Evolutionary conservation across 108 stramenopile genomes (phyloP), one percentile per base, ranked within the genome.

Genomic region (Mediolabrus comicus): DNA sequence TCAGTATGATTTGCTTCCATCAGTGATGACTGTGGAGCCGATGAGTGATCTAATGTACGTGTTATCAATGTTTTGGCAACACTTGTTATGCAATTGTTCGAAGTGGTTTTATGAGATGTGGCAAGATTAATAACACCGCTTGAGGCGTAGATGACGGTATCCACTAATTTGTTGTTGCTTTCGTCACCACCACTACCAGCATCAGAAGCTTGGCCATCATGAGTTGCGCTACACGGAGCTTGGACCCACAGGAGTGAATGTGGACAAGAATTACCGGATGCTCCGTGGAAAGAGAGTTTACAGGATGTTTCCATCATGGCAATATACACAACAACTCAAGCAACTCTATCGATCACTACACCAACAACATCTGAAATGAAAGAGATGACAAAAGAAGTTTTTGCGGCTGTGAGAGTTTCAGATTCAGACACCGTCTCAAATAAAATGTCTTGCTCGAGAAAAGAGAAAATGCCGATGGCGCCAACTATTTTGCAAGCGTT

Each of bases 251-350:
- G 71, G 19, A 90, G 35, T 14, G 77, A 83, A 59, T 90, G 85
- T n/a, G 86, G 72, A 12, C 75, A 84, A 8, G 87, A 90, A 36
- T 72, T 80, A 17, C 80, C 87, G 14, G 92, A 86, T 16, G 87
- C 87, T 31, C 92, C 92, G 77, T 92, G 88, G 61, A 87, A 85
- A 33, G 85, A 26, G 49, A 87, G 75, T 12, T 69, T 56, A 41
- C 71, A 82, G 60, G 58, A 46, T 17, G 59, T 39, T 58, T 49
- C 46, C 46, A 49, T 38, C 0, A 38, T 33, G 33, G 7, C n/a
- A n/a, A n/a, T n/a, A n/a, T n/a, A n/a, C n/a, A n/a, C n/a, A n/a
- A n/a, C n/a, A n/a, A n/a, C n/a, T n/a, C n/a, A n/a, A n/a, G n/a
- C n/a, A n/a, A n/a, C n/a, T n/a, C n/a, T n/a, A n/a, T n/a, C n/a